phyloP scores from a whole-genome alignment of 768 basidiomycete species.

The Lactifluus rugatus region DNA sequence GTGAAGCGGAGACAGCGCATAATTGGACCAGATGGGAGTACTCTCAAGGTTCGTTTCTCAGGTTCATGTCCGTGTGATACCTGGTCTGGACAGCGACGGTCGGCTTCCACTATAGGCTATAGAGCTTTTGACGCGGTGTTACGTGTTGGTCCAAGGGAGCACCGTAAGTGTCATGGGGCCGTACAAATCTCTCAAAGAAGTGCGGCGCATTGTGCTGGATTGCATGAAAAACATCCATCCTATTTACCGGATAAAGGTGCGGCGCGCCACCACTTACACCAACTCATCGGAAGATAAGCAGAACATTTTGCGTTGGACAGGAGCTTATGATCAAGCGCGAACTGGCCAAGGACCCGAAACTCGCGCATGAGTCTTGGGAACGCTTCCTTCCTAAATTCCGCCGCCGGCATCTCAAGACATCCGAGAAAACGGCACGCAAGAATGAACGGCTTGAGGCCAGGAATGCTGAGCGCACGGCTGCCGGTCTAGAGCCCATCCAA shows the following conservation, averaged over 20 bases:
- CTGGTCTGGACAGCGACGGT: not conserved
- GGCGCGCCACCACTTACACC: slow-evolving; percentile 10
- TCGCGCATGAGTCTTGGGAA: slow-evolving; percentile 92
- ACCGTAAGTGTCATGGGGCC: slow-evolving; percentile 98
- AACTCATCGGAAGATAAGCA: not conserved
- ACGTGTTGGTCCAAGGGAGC: slow-evolving; percentile 95
- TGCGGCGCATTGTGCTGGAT: slow-evolving; percentile 90
- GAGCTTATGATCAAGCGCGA: slow-evolving; percentile 98
- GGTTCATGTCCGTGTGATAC: not conserved
- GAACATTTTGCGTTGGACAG: slow-evolving; percentile 40
- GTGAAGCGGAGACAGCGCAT: slow-evolving; percentile 94
- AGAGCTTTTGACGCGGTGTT: slow-evolving; percentile 91
- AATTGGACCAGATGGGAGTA: slow-evolving; percentile 95
- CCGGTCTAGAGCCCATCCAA: slow-evolving; percentile 43
- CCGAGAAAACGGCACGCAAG: slow-evolving; percentile 89
- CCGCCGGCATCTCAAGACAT: slow-evolving; percentile 83
- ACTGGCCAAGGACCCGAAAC: slow-evolving; percentile 94
- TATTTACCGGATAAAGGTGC: slow-evolving; percentile 95
- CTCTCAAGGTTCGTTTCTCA: slow-evolving; percentile 65
- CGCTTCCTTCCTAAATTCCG: slow-evolving; percentile 95
- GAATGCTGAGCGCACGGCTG: slow-evolving; percentile 53
- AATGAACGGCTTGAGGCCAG: slow-evolving; percentile 59
- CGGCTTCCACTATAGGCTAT: slow-evolving; percentile 59
- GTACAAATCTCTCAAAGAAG: slow-evolving; percentile 91
- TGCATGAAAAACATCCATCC: slow-evolving; percentile 99